A percentile compares a stretch with the other conserved stretches of the same genome.
phyloP scores from a whole-genome alignment of 495 filamentous ascomycete species.

The Penicillium turbatum region DNA sequence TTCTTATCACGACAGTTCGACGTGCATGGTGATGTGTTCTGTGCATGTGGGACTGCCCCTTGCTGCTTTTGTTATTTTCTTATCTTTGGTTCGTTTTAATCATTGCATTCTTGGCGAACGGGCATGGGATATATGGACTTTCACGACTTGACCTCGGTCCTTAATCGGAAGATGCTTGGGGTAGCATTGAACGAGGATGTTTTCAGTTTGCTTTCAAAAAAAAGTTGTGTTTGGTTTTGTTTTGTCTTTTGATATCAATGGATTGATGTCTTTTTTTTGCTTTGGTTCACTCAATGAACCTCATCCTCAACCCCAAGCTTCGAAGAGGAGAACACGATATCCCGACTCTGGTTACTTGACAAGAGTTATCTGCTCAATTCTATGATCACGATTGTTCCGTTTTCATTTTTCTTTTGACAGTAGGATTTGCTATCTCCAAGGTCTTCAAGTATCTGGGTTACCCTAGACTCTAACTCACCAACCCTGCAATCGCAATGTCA shows the following conservation, averaged over 20 bases:
- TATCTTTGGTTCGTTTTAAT: slow-evolving; percentile 12
- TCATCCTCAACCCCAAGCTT: neutral
- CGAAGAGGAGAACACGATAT: slow-evolving; percentile 12
- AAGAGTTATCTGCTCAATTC: slow-evolving; percentile 1
- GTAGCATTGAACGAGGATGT: slow-evolving; percentile 8
- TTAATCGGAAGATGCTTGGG: slow-evolving; percentile 22
- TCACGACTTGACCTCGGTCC: slow-evolving; percentile 19
- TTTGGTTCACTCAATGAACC: neutral
- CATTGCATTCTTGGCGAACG: slow-evolving; percentile 35
- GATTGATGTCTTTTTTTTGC: slow-evolving; percentile 1
- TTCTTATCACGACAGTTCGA: slow-evolving; percentile 16
- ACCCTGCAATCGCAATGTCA: too few species aligned
- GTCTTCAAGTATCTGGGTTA: too few species aligned
- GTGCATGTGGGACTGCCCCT: slow-evolving; percentile 25
- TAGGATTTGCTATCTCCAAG: too few species aligned
- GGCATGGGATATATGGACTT: slow-evolving; percentile 35
- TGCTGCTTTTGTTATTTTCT: slow-evolving; percentile 13
- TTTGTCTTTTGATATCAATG: slow-evolving; percentile 1
- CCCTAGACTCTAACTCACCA: too few species aligned
- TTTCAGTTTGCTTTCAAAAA: slow-evolving; percentile 3
- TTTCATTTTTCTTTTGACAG: neutral
- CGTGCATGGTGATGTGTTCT: slow-evolving; percentile 31
- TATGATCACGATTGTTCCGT: neutral
- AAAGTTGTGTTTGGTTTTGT: slow-evolving; percentile 10
- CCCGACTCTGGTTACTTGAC: slow-evolving; percentile 8